Evolutionary conservation across 768 basidiomycete species (phyloP).

Genomic region (Wakefieldia striispora): DNA sequence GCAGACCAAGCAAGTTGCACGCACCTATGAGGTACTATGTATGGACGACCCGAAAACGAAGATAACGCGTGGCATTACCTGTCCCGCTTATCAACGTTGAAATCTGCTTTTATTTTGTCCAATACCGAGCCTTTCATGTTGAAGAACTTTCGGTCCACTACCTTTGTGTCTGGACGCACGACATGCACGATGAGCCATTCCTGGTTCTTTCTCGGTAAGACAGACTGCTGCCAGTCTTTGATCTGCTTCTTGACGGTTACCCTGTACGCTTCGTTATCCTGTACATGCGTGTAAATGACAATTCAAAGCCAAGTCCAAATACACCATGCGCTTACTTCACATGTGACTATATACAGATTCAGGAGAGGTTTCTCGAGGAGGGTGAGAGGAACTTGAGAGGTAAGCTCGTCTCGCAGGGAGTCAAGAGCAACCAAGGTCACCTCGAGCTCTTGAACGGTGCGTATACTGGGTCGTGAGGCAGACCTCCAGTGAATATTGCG

Average conservation of each 20-base stretch:
- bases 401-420: slow-evolving; percentile 65
- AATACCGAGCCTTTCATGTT: slow-evolving; percentile 82
- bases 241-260: slow-evolving; percentile 78
- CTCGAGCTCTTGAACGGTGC: slow-evolving; percentile 88
- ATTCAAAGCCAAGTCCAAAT: neutral
- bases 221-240: slow-evolving; percentile 81
- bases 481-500: slow-evolving; percentile 94
- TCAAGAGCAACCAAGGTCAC: slow-evolving; percentile 71
- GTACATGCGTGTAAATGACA: slow-evolving; percentile 7
- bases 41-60: slow-evolving; percentile 7
- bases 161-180: slow-evolving; percentile 66
- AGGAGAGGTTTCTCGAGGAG: slow-evolving; percentile 85
- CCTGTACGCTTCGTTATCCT: slow-evolving; percentile 77
- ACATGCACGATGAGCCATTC: slow-evolving; percentile 94
- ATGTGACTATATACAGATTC: slow-evolving; percentile 81
- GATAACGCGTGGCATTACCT: slow-evolving; percentile 39
- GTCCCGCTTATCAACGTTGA: slow-evolving; percentile 86
- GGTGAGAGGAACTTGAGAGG: slow-evolving; percentile 72
- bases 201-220: slow-evolving; percentile 72
- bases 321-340: slow-evolving; percentile 63
- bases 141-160: slow-evolving; percentile 65
- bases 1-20: slow-evolving; percentile 77
- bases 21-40: slow-evolving; percentile 50
- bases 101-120: slow-evolving; percentile 90
- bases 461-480: slow-evolving; percentile 60